Percentiles rank a stretch among this genome's conserved stretches.
Evolutionary conservation across 2,329 filamentous ascomycete genomes (phyloP).

Genomic region (Helicocarpus griseus): DNA sequence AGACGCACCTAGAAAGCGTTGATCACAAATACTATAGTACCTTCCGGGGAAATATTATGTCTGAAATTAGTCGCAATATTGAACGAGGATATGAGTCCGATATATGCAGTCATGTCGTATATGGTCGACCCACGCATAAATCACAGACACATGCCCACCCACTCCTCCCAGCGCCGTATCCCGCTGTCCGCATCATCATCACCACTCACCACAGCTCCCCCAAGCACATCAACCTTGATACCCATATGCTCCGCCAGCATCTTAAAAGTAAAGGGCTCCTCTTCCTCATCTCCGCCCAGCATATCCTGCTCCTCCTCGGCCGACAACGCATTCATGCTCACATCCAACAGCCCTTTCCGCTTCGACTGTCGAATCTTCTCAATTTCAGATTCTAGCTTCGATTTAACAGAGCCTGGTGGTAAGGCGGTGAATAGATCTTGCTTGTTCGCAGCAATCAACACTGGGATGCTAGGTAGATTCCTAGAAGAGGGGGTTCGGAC

Average conservation of each 20-base stretch:
- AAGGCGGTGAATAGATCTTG: conserved; percentile 89
- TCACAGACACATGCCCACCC: conserved; percentile 71
- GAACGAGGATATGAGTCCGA: too few species aligned
- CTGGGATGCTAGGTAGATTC: conserved; percentile 51
- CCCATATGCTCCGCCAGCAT: conserved; percentile 73
- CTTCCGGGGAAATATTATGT: too few species aligned
- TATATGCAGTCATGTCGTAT: too few species aligned
- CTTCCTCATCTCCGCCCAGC: conserved; percentile 74
- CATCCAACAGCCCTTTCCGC: conserved; percentile 73
- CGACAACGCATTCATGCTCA: conserved; percentile 49
- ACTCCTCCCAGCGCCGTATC: conserved; percentile 78
- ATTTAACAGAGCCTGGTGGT: conserved; percentile 65
- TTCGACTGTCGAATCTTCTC: conserved; percentile 65
- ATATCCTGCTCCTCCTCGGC: conserved; percentile 63
- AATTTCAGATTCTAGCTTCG: conserved; percentile 69
- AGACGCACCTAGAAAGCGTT: too few species aligned
- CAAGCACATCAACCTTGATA: conserved; percentile 64
- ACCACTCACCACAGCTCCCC: conserved; percentile 55
- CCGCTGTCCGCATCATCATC: conserved; percentile 52
- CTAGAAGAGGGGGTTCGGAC: conserved; percentile 39
- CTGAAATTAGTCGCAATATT: too few species aligned
- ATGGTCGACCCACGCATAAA: background rate
- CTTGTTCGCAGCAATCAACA: conserved; percentile 90
- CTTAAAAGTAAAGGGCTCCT: conserved; percentile 66
- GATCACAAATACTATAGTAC: too few species aligned